Evolutionary conservation across 2,329 filamentous ascomycete genomes (phyloP), one percentile per base, ranked within the genome.

Genomic region (Scedosporium aurantiacum): DNA sequence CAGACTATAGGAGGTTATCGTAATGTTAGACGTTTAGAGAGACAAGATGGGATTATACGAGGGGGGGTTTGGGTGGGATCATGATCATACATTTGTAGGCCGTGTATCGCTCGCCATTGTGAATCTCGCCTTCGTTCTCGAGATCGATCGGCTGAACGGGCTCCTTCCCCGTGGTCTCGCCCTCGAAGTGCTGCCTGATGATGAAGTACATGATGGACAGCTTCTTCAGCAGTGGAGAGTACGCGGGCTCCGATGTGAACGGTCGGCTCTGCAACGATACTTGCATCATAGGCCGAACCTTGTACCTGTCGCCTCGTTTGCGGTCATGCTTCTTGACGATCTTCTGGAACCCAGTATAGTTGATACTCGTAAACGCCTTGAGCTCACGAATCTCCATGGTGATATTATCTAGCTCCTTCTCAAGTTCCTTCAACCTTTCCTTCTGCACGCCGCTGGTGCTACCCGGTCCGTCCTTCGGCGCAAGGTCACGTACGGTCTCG

Each of bases 251-350:
- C 63, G 90, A 93, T 76, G 97, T 96, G 80, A 99, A 96, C 12
- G 93, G 91, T 64, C 92, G 81, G 66, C 91, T 85, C n/a, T 90
- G 85, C 68, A 99, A 77, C 68, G 90, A 89, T 68, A 96, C 88
- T 76, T 96, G 90, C 75, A 97, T 86, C 78, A 97, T 86, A 28
- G 94, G 92, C 25, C 91, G 86, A 67, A 97, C 89, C 72, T 88
- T 90, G 78, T 97, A 97, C 60, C 86, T 82, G 66, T 86, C 82
- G 61, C 92, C 92, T 66, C 93, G 84, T 77, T 93, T 95, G 66
- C 94, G 89, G 75, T 99, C 94, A 75, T 99, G 94, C 78, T 99
- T 99, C 85, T 99, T 99, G 62, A 91, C 91, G 57, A 96, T 96
- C 80, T 99, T 99, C 71, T 97, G 82, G 75, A 97, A 96, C 57